These are phyloP conservation scores for Populus tremula DNA, from an alignment of 345 rosid species.

Conservation along the genomic window DNA sequence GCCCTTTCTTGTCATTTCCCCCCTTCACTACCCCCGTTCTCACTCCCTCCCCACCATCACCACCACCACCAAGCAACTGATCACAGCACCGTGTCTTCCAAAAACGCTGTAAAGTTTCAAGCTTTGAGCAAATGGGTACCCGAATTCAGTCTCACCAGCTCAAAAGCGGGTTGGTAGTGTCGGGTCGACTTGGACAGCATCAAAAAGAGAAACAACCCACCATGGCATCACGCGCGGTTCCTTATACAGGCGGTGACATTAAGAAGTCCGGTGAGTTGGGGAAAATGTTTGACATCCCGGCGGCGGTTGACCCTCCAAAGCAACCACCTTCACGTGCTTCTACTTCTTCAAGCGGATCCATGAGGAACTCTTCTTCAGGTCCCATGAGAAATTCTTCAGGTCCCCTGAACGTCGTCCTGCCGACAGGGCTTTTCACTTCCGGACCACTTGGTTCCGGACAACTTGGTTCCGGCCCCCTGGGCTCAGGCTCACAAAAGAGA, in stretches of 20 bases:
- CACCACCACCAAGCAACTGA: background rate
- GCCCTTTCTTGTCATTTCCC: background rate
- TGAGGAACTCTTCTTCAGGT: conserved; percentile 57
- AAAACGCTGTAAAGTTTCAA: background rate
- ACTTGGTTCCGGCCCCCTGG: conserved; percentile 12
- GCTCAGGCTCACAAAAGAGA: conserved; percentile 41
- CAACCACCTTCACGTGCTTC: conserved; percentile 52
- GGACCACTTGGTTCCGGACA: conserved; percentile 49
- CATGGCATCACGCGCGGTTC: conserved; percentile 73
- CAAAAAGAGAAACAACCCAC: conserved; percentile 71
- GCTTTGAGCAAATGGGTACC: conserved; percentile 46
- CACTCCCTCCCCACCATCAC: background rate
- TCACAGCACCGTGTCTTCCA: background rate
- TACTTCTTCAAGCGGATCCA: conserved; percentile 76
- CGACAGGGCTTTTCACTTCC: conserved; percentile 93
- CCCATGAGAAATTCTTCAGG: conserved; percentile 68
- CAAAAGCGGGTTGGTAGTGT: conserved; percentile 71
- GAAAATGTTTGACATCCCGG: conserved; percentile 87
- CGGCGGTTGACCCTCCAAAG: conserved; percentile 29
- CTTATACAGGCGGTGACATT: conserved; percentile 89
- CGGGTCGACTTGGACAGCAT: conserved; percentile 65
- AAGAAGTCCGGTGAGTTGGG: conserved; percentile 95
- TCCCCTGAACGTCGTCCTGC: conserved; percentile 58
- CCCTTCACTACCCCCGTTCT: background rate
- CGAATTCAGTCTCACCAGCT: conserved; percentile 90